Base-by-base conservation (phyloP, 1,139 yeast species). In the Taphrina sp. region DNA sequence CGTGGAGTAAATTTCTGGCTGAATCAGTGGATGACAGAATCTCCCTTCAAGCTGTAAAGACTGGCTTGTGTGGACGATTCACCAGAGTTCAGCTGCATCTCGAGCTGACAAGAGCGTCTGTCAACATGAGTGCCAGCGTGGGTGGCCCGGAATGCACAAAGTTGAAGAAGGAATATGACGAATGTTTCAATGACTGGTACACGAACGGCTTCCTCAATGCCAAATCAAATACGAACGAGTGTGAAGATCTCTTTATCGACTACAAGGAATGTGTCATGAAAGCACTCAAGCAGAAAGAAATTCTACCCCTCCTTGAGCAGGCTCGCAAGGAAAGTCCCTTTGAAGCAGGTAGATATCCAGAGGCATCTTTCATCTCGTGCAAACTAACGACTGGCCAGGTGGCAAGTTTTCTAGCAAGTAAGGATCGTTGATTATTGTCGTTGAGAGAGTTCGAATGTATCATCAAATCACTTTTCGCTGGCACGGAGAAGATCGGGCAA, bases 101-200 rank as follows among this genome's bases (percentile, higher is more conserved):
- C 10, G 31, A 26, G 31, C 7, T 26, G 31, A 26, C 31, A 7
- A 26, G 10, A 26, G 7, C 31, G 31, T 7, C 10, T 26, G 31
- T 26, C 31, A 12, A 26, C 22, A 56, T 56, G 58, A 46, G 53
- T 33, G 55, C 58, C 24, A 56, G 58, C 26, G 49, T 56, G 28
- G 56, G 56, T 4, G 54, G 54, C 2, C 56, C 58, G 4, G 58
- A 56, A n/a, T 56, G 58, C 39, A 56, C 55, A 22, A 49, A 51
- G 41, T 20, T 56, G 28, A 56, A 58, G 56, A 39, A 57, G 29
- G 22, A 51, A 34, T 58, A 58, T 42, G 60, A 58, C 29, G 46
- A 60, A 35, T 58, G 60, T 38, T 58, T 58, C 49, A 58, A 58
- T 23, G 56, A 58, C 51, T 58, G 60, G 60, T 58, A 58, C 43